A percentile compares a stretch with the other conserved stretches of the same genome.
Conservation (phyloP, 108 stramenopile species). For the Fistulifera solaris region DNA sequence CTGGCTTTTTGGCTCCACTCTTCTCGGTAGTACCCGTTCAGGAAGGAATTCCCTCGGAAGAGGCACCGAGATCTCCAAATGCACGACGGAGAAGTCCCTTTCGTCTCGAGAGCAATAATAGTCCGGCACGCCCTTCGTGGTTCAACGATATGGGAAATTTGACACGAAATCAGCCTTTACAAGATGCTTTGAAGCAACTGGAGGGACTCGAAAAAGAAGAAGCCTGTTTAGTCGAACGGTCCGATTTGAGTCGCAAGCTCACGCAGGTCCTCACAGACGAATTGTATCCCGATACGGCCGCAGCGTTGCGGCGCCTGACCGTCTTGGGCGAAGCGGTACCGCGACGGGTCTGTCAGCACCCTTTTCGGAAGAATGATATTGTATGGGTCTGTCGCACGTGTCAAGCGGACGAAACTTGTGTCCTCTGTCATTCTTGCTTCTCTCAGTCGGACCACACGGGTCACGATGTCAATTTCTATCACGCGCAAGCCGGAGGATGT, state of each 20-base stretch:
- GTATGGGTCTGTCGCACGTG: slow-evolving; percentile 98
- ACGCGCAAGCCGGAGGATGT: slow-evolving; percentile 93
- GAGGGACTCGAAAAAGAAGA: slow-evolving; percentile 36
- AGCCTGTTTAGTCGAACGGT: slow-evolving; percentile 1
- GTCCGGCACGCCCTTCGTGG: too few species aligned
- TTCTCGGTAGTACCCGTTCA: too few species aligned
- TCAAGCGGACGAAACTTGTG: slow-evolving; percentile 94
- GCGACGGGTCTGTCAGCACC: slow-evolving; percentile 81
- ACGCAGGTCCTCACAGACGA: slow-evolving; percentile 3
- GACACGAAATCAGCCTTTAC: background rate
- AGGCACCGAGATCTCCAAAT: too few species aligned
- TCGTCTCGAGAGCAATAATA: too few species aligned
- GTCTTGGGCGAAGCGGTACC: slow-evolving; percentile 44
- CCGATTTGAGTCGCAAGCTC: background rate
- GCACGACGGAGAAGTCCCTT: too few species aligned
- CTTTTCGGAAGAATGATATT: slow-evolving; percentile 90
- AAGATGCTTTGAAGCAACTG: slow-evolving; percentile 17
- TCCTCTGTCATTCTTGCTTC: slow-evolving; percentile 92
- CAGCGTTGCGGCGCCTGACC: slow-evolving; percentile 4
- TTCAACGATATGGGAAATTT: too few species aligned
- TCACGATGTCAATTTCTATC: slow-evolving; percentile 95
- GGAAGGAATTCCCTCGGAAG: too few species aligned
- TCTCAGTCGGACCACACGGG: slow-evolving; percentile 80
- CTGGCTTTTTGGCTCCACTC: too few species aligned
- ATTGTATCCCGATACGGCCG: background rate